phyloP scores from a whole-genome alignment of 306 rosid species.

The Pueraria montana region DNA sequence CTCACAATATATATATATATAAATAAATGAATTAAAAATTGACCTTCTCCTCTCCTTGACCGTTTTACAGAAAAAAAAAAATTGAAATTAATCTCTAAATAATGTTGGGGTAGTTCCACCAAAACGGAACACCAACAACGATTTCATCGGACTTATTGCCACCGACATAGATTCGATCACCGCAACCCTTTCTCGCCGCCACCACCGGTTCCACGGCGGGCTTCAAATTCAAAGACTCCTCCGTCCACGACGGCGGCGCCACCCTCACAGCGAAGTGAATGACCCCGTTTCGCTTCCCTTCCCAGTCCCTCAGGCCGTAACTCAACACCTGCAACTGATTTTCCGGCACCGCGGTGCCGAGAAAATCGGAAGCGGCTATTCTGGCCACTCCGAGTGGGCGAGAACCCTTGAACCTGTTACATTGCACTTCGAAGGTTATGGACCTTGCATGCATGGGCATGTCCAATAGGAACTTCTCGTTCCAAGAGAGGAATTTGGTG shows the following conservation, averaged over 20 bases:
- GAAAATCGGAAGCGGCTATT: constrained; percentile 57
- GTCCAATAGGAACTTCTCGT: too few relatives aligned
- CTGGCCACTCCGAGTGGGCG: constrained; percentile 53
- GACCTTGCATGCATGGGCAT: constrained; percentile 54
- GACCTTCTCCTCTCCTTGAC: neutral
- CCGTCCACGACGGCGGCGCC: constrained; percentile 10
- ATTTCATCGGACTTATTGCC: too few relatives aligned
- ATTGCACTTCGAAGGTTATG: constrained; percentile 58
- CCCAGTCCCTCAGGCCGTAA: constrained; percentile 63
- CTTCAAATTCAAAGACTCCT: too few relatives aligned
- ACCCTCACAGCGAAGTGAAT: constrained; percentile 63
- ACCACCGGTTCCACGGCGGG: too few relatives aligned
- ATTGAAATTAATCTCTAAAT: neutral
- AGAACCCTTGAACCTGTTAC: constrained; percentile 47
- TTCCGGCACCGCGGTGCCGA: constrained; percentile 29
- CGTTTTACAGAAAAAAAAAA: neutral
- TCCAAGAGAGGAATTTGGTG: constrained; percentile 51
- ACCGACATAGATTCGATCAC: too few relatives aligned
- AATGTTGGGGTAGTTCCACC: constrained; percentile 40
- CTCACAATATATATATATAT: neutral
- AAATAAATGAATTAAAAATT: neutral
- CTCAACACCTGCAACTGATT: constrained; percentile 55
- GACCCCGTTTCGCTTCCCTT: constrained; percentile 66
- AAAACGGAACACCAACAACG: too few relatives aligned
- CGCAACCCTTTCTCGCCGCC: too few relatives aligned